phyloP scores from a whole-genome alignment of 1,139 yeast genomes.

The Lodderomyces parapsilosis region DNA sequence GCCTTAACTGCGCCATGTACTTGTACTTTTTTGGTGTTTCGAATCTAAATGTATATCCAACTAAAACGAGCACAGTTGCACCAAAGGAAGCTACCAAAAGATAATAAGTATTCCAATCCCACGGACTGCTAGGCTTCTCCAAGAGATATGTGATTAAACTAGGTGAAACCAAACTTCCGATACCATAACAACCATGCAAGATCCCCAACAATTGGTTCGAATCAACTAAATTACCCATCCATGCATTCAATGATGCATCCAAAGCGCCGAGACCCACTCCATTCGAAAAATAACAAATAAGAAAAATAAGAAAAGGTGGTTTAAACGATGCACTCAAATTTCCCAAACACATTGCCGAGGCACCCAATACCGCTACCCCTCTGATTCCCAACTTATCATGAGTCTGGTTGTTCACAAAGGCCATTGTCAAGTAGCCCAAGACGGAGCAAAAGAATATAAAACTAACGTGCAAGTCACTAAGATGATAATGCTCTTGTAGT shows the following conservation, averaged over 20 bases:
- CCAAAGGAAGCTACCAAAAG: slow-evolving; percentile 31
- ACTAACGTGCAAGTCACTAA: slow-evolving; percentile 42
- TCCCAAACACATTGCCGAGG: slow-evolving; percentile 28
- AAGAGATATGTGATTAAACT: slow-evolving; percentile 49
- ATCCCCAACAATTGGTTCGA: slow-evolving; percentile 65
- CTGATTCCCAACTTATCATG: slow-evolving; percentile 35
- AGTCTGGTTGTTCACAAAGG: slow-evolving; percentile 30
- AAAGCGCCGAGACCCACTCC: slow-evolving; percentile 63
- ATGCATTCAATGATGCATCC: slow-evolving; percentile 60
- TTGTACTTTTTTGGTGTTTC: slow-evolving; percentile 59
- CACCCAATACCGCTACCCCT: slow-evolving; percentile 39
- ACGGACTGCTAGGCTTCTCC: slow-evolving; percentile 31
- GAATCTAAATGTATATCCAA: slow-evolving; percentile 36
- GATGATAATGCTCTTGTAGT: slow-evolving; percentile 41
- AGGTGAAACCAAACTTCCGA: slow-evolving; percentile 69
- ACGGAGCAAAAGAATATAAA: slow-evolving; percentile 34
- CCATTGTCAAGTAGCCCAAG: slow-evolving; percentile 41
- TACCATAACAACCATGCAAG: slow-evolving; percentile 66
- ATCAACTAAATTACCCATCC: slow-evolving; percentile 55
- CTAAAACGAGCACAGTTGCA: slow-evolving; percentile 20
- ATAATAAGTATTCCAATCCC: slow-evolving; percentile 51
- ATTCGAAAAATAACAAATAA: slow-evolving; percentile 35
- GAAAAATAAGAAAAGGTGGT: slow-evolving; percentile 39
- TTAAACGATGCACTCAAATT: slow-evolving; percentile 26
- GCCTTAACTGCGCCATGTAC: slow-evolving; percentile 24